Evolutionary conservation across 148 eudicot species (phyloP).

Genomic region (Chenopodium berlandieri): DNA sequence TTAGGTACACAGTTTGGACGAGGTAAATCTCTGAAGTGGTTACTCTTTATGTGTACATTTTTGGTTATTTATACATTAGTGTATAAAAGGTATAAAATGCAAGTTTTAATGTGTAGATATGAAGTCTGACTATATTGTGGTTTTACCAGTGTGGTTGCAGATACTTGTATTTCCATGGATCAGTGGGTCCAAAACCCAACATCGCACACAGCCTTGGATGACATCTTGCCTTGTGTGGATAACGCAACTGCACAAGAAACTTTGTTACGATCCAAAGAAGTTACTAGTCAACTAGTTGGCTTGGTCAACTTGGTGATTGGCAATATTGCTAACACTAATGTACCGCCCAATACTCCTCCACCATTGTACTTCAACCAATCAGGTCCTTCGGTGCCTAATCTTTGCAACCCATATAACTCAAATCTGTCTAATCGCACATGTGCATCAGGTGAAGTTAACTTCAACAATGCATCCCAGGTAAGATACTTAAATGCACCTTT

Average conservation of each 20-base stretch:
- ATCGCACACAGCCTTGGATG: slow-evolving; percentile 76
- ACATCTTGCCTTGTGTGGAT: slow-evolving; percentile 81
- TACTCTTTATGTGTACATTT: neutral
- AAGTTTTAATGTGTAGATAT: neutral
- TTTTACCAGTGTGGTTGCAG: slow-evolving; percentile 61
- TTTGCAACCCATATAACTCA: slow-evolving; percentile 73
- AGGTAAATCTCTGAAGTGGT: neutral
- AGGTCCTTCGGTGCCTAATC: slow-evolving; percentile 68
- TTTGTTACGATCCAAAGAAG: slow-evolving; percentile 57
- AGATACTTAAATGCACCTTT: neutral
- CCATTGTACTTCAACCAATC: slow-evolving; percentile 67
- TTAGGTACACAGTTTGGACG: neutral
- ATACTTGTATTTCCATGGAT: slow-evolving; percentile 87
- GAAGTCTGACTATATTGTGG: neutral
- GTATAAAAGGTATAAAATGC: neutral
- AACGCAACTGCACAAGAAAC: slow-evolving; percentile 64
- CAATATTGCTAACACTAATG: slow-evolving; percentile 49
- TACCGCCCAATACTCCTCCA: slow-evolving; percentile 28
- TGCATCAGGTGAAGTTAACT: slow-evolving; percentile 58
- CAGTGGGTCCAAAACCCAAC: slow-evolving; percentile 81
- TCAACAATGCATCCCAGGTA: slow-evolving; percentile 63
- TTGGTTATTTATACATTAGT: neutral
- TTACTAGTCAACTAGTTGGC: slow-evolving; percentile 51
- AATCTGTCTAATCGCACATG: slow-evolving; percentile 62
- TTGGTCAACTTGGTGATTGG: slow-evolving; percentile 47